A percentile compares a stretch with the other conserved stretches of the same genome.
Conservation (phyloP, 1,284 basidiomycete genomes). For the Melampsora occidentalis region DNA sequence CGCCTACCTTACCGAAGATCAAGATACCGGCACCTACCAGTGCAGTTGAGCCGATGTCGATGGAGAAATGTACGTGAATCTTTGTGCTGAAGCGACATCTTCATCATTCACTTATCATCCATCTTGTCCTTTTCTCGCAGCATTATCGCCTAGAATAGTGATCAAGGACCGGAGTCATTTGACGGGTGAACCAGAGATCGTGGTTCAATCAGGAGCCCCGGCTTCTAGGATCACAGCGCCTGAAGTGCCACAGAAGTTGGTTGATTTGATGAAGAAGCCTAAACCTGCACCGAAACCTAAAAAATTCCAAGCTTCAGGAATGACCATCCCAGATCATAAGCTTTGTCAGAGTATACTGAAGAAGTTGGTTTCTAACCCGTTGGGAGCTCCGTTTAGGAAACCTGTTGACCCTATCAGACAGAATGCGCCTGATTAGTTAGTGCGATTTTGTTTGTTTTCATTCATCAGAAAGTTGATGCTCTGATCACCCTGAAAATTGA, state of each 20-base stretch:
- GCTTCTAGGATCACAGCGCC: neutral
- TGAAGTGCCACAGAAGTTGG: constrained; percentile 43
- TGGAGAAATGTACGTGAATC: neutral
- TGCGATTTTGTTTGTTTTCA: constrained; percentile 58
- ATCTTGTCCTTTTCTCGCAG: neutral
- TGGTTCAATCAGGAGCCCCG: neutral
- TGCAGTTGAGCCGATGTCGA: constrained; percentile 18
- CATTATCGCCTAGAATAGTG: constrained; percentile 25
- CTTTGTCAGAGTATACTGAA: constrained; percentile 76
- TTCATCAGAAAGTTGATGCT: neutral
- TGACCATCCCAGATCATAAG: constrained; percentile 74
- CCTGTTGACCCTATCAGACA: constrained; percentile 57
- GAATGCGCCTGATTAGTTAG: constrained; percentile 70
- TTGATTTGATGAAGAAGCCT: constrained; percentile 51
- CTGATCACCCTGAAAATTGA: neutral
- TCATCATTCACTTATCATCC: too few relatives aligned
- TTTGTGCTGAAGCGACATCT: too few relatives aligned
- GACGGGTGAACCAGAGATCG: too few relatives aligned
- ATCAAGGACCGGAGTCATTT: constrained; percentile 25
- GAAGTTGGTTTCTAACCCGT: constrained; percentile 64
- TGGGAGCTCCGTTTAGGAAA: constrained; percentile 29
- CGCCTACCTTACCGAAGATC: constrained; percentile 39
- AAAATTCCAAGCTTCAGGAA: constrained; percentile 74
- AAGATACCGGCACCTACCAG: constrained; percentile 23
- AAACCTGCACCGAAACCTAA: constrained; percentile 57